Percentiles rank a stretch among this genome's conserved stretches.
Evolutionary conservation across 768 basidiomycete species (phyloP).

Genomic region (Leccinum broughii): DNA sequence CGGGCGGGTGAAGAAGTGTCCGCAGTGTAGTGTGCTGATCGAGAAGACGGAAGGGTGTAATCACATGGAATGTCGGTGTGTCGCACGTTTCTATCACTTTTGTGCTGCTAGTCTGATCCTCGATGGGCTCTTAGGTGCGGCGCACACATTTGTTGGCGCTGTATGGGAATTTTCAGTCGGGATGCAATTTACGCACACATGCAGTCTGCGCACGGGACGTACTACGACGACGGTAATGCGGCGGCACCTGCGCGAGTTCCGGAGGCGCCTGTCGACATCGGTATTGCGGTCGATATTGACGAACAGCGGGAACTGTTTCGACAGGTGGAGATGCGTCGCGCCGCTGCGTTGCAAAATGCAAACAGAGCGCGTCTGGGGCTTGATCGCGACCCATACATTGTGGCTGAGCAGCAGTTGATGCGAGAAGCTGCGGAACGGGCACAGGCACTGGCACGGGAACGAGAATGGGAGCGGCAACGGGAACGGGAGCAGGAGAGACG

Average conservation of each 20-base stretch:
- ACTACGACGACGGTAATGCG: too few species aligned
- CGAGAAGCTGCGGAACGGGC: slow-evolving; percentile 6
- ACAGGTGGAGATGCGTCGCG: slow-evolving; percentile 16
- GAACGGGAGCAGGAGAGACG: too few species aligned
- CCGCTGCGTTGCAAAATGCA: not conserved
- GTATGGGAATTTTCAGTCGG: too few species aligned
- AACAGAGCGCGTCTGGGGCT: not conserved
- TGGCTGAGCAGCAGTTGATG: not conserved
- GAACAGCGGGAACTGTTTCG: slow-evolving; percentile 11
- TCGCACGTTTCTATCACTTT: not conserved
- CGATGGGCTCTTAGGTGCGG: not conserved
- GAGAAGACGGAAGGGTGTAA: slow-evolving; percentile 76
- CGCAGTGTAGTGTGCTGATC: slow-evolving; percentile 67
- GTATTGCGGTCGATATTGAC: too few species aligned
- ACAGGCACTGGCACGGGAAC: too few species aligned
- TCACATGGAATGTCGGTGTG: slow-evolving; percentile 64
- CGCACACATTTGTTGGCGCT: too few species aligned
- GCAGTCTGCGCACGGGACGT: too few species aligned
- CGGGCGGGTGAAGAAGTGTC: slow-evolving; percentile 66
- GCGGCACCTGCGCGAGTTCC: too few species aligned
- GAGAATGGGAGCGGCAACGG: too few species aligned
- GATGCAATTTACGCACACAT: too few species aligned
- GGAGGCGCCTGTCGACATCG: too few species aligned
- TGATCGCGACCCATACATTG: not conserved
- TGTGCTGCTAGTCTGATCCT: not conserved